Evolutionary conservation across 148 eudicot genomes (phyloP), one percentile per base, ranked within the genome.

Genomic region (Nyssa sinensis): DNA sequence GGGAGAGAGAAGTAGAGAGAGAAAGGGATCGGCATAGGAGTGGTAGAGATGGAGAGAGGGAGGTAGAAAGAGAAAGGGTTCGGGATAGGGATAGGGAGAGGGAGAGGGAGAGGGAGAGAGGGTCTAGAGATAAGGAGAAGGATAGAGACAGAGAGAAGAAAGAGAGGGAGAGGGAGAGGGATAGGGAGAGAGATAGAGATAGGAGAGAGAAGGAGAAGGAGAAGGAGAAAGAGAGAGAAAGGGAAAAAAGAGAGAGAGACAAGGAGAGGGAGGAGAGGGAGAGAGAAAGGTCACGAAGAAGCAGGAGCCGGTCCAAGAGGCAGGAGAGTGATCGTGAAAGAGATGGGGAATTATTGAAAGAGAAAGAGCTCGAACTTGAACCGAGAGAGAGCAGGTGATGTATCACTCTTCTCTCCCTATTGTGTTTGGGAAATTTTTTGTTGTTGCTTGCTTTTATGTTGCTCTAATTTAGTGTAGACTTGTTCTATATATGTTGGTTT

Each of bases 351-450:
- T 14, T 78, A 60, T 19, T 80, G 71, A 74, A 77, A 47, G 88
- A 78, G 62, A 75, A 72, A 71, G 87, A 85, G 35, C 73, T 71
- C 4, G 88, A 86, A 30, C 62, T 86, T 29, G 96, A 87, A 34
- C n/a, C 69, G 67, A 81, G 97, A 66, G 98, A 91, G 4, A 88
- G 85, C 91, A 90, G 98, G 97, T 90, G 79, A 76, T 71, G 35
- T 73, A 11, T 71, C 65, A 23, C 51, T 29, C 37, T 19, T 47
- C 27, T 19, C 25, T 47, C 31, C 24, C 58, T 11, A 30, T 32
- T 49, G 53, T 17, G n/a, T n/a, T n/a, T n/a, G n/a, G n/a, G n/a
- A n/a, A n/a, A n/a, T n/a, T n/a, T n/a, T n/a, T 71, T 44, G 1
- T 28, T 32, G 31, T 4, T 74, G 68, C 0, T 74, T 55, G n/a